Evolutionary conservation across 208 protist genomes (phyloP), one percentile per base, ranked within the genome.

Genomic region (Plasmodiophora brassicae): DNA sequence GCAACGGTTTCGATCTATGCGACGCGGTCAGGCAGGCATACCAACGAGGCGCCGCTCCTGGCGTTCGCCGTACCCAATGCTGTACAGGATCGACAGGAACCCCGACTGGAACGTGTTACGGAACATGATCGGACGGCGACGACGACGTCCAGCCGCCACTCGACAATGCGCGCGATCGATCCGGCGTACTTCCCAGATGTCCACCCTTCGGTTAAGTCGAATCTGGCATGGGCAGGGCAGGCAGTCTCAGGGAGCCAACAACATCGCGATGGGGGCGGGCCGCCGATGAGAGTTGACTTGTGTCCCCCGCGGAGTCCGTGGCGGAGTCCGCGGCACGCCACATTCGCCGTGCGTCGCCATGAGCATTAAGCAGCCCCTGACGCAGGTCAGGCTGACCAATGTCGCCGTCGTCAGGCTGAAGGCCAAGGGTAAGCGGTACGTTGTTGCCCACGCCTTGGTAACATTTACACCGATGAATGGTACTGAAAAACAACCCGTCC

Each of bases 31-130:
- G 22, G 36, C 72, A 45, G 0, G 14, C 65, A 78, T 14, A 78
- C n/a, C 65, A 78, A 38, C 10, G 41, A n/a, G 65, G n/a, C 65
- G 20, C 36, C 46, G 0, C 0, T 0, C 10, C n/a, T n/a, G n/a
- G n/a, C n/a, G n/a, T n/a, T n/a, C 28, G 5, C 71, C 88, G 35
- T 46, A 95, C 72, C 95, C 98, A 90, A 99, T 97, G 89, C 96
- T 98, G 96, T 99, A 99, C 35, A 99, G 93, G 85, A 99, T 98
- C 46, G 97, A 99, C 50, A 99, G 93, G 88, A 99, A 99, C 8
- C 98, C 98, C n/a, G 94, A 94, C 91, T 98, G 98, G 89, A 98
- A 99, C 87, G 97, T 98, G 94, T 98, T 99, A 92, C 98, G 96
- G 88, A 99, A 99, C 98, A 99, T 99, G 45, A 46, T 88, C n/a